Conservation (phyloP, 2,329 filamentous ascomycete species). For the Paraphoma chrysanthemicola region DNA sequence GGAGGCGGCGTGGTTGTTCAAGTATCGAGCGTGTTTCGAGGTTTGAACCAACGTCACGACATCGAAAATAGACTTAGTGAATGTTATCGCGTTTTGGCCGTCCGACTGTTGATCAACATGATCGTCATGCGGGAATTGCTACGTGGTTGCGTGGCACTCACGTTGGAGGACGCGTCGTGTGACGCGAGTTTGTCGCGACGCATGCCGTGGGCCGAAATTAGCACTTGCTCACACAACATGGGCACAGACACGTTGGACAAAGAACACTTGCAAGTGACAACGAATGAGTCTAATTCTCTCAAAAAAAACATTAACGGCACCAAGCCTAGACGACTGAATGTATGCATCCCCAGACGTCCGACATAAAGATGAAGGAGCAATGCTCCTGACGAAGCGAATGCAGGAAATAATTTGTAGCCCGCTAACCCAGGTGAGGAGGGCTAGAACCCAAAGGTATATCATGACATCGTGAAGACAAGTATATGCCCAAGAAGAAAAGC, state of each 20-base stretch:
- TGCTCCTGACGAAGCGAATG: constrained; percentile 17
- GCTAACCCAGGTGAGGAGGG: constrained; percentile 23
- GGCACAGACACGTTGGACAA: neutral
- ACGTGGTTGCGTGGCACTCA: neutral
- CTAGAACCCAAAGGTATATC: constrained; percentile 34
- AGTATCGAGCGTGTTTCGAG: constrained; percentile 1
- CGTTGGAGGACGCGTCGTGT: constrained; percentile 3
- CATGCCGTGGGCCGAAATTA: neutral
- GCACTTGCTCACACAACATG: neutral
- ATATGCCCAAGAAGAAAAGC: constrained; percentile 26
- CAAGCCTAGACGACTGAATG: constrained; percentile 10
- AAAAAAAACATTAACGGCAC: constrained; percentile 7
- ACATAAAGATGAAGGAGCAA: neutral
- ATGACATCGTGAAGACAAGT: constrained; percentile 42
- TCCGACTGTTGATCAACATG: neutral
- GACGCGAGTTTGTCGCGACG: constrained; percentile 1
- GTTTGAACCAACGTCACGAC: constrained; percentile 1
- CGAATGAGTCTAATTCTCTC: constrained; percentile 4
- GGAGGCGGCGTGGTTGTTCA: constrained; percentile 1
- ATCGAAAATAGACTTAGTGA: neutral
- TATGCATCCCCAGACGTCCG: constrained; percentile 6
- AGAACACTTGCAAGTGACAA: neutral
- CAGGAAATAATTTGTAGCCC: constrained; percentile 23
- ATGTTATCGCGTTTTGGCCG: neutral
- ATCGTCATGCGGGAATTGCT: neutral